Conservation (phyloP, 805 yeast species). For the Wickerhamiella lipophila region DNA sequence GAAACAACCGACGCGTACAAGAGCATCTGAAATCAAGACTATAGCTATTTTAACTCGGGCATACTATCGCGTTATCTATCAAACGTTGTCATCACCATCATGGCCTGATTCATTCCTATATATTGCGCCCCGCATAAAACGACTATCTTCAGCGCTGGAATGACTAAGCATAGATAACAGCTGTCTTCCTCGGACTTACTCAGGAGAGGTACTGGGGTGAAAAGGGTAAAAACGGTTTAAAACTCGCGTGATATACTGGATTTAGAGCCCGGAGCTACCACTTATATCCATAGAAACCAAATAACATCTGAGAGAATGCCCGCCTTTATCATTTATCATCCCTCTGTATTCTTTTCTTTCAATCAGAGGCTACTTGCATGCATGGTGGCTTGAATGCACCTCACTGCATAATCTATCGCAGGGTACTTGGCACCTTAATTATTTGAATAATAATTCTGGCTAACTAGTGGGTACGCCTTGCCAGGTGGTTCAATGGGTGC, state of each 20-base stretch:
- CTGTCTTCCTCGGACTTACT: background rate
- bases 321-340: background rate
- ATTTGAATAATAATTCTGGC: no score
- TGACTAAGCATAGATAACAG: conserved; percentile 1
- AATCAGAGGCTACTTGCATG: background rate
- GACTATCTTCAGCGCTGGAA: background rate
- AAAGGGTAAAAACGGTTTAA: no score
- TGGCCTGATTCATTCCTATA: background rate
- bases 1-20: no score
- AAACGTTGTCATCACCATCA: no score
- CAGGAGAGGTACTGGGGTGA: no score
- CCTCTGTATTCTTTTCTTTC: background rate
- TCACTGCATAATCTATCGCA: background rate
- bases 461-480: no score
- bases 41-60: no score
- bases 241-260: no score
- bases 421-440: background rate
- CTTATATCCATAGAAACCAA: no score
- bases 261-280: no score
- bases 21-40: background rate
- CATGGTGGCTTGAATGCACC: background rate
- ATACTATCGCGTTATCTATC: no score
- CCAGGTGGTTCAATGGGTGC: no score
- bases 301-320: background rate
- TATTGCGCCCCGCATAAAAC: background rate